phyloP scores from a whole-genome alignment of 345 rosid genomes.

The Salix koriyanagi region DNA sequence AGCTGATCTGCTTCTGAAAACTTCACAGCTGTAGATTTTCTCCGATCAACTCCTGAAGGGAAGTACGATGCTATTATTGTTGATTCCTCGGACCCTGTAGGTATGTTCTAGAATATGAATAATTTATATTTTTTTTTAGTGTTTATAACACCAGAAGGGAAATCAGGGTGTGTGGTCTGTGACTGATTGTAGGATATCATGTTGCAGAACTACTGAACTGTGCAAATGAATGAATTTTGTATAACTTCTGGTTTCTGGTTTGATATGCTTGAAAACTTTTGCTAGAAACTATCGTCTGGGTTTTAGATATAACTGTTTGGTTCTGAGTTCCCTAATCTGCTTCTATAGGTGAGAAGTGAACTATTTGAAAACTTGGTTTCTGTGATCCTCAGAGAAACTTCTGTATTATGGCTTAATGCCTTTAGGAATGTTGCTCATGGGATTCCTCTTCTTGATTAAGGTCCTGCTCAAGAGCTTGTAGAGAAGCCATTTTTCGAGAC shows the following conservation, averaged over 20 bases:
- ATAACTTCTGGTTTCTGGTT: not conserved
- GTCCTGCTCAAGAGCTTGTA: slow-evolving; percentile 92
- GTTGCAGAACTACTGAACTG: not conserved
- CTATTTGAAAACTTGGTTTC: not conserved
- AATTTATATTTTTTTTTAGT: not conserved
- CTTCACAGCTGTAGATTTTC: slow-evolving; percentile 75
- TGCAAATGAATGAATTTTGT: not conserved
- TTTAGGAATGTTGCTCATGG: not conserved
- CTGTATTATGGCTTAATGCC: not conserved
- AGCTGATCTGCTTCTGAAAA: slow-evolving; percentile 24
- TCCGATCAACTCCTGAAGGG: slow-evolving; percentile 54
- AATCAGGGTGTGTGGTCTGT: no score
- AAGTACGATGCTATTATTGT: slow-evolving; percentile 89
- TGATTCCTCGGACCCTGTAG: slow-evolving; percentile 96
- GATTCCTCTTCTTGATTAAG: slow-evolving; percentile 29
- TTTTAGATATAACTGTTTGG: not conserved
- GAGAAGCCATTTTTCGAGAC: slow-evolving; percentile 92
- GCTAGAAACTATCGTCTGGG: not conserved
- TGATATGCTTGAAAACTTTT: not conserved
- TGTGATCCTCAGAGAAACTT: not conserved
- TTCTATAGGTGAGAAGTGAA: not conserved
- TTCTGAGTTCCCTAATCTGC: not conserved
- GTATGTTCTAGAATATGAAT: slow-evolving; percentile 36
- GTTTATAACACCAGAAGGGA: not conserved
- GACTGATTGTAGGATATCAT: not conserved